Evolutionary conservation across 164 flowering plant species (phyloP), one percentile per base, ranked within the genome.

Genomic region (Brasenia schreberi): DNA sequence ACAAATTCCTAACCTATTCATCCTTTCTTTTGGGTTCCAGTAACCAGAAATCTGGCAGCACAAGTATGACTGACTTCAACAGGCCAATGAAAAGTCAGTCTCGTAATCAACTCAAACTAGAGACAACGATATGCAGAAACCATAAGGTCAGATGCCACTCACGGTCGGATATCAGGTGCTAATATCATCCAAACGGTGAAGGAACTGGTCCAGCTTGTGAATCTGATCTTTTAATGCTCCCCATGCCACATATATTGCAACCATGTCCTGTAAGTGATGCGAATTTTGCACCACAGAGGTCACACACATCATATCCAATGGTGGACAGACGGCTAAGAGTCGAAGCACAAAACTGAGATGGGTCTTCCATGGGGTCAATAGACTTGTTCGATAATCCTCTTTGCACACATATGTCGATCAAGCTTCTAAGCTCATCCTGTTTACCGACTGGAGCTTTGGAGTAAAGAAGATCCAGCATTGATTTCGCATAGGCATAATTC

Each of bases 241-340:
- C 99, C 97, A 95, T 95, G 9, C 99, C 99, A 82, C 99, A 95
- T 11, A 92, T 82, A 65, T 87, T 92, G 81, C 99, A 95, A 64
- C 99, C 99, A 42, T 97, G 97, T 33, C 94, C 43, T 5, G 89
- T 73, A 43, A 95, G 78, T n/a, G 97, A 97, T 11, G 99, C 85
- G 67, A 92, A 95, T 71, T 92, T 95, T 64, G 99, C 92, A 5
- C 99, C 99, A 73, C 99, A 92, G 1, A 92, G 92, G 81, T 95
- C 97, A 65, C 99, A 95, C 27, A 86, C 94, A 75, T 95, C 99
- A 65, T 95, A 86, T 42, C 99, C 99, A 61, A 95, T 95, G 42
- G 99, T 92, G 27, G 99, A 90, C 66, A 95, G 74, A 44, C 99
- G 97, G 72, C 99, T 90, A 5, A 95, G 87, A 16, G 99, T 95